These are phyloP conservation scores for Magnusiomyces suaveolens DNA, from an alignment of 1,139 yeast species.

Conservation along the genomic window DNA sequence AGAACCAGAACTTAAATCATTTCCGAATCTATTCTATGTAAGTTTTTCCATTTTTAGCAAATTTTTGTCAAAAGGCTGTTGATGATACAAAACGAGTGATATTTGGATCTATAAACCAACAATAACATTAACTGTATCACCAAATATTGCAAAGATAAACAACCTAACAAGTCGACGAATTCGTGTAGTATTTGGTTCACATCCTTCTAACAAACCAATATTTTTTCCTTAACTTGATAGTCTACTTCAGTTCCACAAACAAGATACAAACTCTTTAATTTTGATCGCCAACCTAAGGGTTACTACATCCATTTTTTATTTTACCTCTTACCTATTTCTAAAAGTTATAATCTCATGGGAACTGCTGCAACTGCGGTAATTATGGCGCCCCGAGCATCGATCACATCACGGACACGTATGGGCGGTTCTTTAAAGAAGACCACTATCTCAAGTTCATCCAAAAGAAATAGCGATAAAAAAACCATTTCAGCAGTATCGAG, in stretches of 20 bases:
- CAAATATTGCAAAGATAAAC: no score
- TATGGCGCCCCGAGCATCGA: background rate
- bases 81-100: no score
- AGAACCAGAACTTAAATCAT: no score
- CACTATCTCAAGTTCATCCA: background rate
- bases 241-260: background rate
- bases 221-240: background rate
- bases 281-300: background rate
- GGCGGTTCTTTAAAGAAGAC: background rate
- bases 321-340: background rate
- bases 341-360: background rate
- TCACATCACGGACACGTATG: background rate
- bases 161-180: no score
- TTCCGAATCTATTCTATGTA: no score
- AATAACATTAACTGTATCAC: no score
- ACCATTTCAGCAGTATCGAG: background rate
- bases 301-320: no score
- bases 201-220: background rate
- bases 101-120: no score
- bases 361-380: background rate
- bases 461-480: background rate
- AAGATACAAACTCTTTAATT: background rate
- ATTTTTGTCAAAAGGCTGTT: no score
- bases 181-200: no score
- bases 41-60: no score